These are phyloP conservation scores for Penicillium frequentans DNA, from an alignment of 2,329 filamentous ascomycete genomes.

Conservation along the genomic window DNA sequence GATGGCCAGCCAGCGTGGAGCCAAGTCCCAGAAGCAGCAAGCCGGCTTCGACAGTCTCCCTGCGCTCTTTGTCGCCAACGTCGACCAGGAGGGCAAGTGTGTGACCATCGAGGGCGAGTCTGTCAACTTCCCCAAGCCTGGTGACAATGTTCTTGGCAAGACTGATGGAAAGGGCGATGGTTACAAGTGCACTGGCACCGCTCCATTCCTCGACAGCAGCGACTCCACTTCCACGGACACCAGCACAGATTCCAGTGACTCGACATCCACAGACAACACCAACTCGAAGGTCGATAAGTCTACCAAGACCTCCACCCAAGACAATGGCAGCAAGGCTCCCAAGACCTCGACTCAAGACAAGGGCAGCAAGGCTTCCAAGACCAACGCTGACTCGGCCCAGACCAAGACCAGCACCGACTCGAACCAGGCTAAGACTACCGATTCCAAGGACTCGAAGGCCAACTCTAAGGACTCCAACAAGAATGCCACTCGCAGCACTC, in stretches of 20 bases:
- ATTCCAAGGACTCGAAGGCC: not conserved
- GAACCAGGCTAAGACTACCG: slow-evolving; percentile 13
- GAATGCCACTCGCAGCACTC: slow-evolving; percentile 12
- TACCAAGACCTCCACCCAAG: slow-evolving; percentile 18
- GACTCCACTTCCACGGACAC: not conserved
- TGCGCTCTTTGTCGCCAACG: slow-evolving; percentile 70
- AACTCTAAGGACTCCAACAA: slow-evolving; percentile 3
- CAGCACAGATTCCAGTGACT: not conserved
- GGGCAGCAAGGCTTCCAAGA: not conserved
- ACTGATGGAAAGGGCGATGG: slow-evolving; percentile 32
- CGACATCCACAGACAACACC: not conserved
- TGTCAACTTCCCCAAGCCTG: slow-evolving; percentile 66
- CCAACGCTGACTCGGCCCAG: slow-evolving; percentile 18
- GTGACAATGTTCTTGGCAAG: slow-evolving; percentile 50
- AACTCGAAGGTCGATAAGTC: slow-evolving; percentile 1
- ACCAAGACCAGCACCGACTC: slow-evolving; percentile 13
- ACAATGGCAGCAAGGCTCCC: slow-evolving; percentile 8
- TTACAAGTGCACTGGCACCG: slow-evolving; percentile 32
- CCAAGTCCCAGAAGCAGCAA: not conserved
- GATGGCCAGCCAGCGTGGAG: not conserved
- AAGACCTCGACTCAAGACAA: slow-evolving; percentile 5
- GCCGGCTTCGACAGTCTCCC: slow-evolving; percentile 58
- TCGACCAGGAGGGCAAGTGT: slow-evolving; percentile 56
- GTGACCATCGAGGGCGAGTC: slow-evolving; percentile 58
- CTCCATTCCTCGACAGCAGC: slow-evolving; percentile 30